Percentiles rank a stretch among this genome's conserved stretches.
Conservation (phyloP, 805 yeast genomes). For the Candida morakotiae region DNA sequence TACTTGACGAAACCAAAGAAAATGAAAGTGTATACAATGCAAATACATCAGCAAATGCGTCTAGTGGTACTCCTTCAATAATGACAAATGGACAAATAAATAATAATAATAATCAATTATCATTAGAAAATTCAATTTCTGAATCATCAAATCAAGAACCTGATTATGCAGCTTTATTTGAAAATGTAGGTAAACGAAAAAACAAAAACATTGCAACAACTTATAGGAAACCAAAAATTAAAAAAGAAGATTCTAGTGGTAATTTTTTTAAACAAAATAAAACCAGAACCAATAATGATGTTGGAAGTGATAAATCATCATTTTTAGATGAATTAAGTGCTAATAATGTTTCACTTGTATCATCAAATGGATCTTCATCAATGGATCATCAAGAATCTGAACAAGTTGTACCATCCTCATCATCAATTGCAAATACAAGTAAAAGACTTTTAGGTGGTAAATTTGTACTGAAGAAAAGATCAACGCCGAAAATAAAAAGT, state of each 20-base stretch:
- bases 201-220: constrained; percentile 15
- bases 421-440: constrained; percentile 30
- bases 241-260: constrained; percentile 11
- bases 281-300: constrained; percentile 3
- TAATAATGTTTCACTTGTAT: constrained; percentile 10
- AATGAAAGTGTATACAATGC: constrained; percentile 8
- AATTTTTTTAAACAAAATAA: constrained; percentile 3
- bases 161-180: constrained; percentile 41
- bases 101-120: background rate
- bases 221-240: constrained; percentile 21
- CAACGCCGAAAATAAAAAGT: constrained; percentile 5
- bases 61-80: constrained; percentile 21
- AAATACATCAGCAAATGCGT: constrained; percentile 9
- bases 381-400: background rate
- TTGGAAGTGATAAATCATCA: constrained; percentile 7
- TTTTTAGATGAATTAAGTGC: constrained; percentile 7
- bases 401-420: constrained; percentile 10
- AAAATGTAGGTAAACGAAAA: constrained; percentile 39
- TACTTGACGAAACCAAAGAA: background rate
- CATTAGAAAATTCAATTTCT: constrained; percentile 7
- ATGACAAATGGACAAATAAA: constrained; percentile 11
- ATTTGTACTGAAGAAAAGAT: constrained; percentile 28
- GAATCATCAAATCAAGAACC: constrained; percentile 22
- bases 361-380: constrained; percentile 4
- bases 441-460: constrained; percentile 39